Percentiles rank a stretch among this genome's conserved stretches.
Conservation (phyloP, 2,329 filamentous ascomycete genomes). For the Stagonosporopsis cucurbitacearum region DNA sequence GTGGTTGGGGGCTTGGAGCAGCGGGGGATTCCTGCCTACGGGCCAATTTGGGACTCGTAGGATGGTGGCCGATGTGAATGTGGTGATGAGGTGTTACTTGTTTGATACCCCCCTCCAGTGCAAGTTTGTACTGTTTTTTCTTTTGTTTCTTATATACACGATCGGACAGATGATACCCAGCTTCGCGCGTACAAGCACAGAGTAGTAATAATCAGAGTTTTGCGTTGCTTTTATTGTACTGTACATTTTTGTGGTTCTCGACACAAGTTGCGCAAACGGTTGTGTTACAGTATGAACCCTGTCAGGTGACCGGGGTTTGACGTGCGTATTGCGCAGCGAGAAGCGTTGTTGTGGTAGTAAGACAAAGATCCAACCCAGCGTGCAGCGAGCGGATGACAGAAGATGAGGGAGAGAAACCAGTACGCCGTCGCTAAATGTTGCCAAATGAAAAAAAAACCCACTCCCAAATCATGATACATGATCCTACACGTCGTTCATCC, state of each 20-base stretch:
- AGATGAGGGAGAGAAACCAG: constrained; percentile 23
- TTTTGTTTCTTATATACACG: not conserved
- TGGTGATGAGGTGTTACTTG: not conserved
- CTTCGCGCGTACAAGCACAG: not conserved
- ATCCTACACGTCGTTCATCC: constrained; percentile 1
- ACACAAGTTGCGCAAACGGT: not conserved
- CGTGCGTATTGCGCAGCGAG: not conserved
- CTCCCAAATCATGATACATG: constrained; percentile 8
- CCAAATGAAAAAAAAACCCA: constrained; percentile 22
- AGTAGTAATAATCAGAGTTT: not conserved
- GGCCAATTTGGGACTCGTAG: constrained; percentile 74
- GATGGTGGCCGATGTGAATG: not conserved
- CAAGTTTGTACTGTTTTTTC: not conserved
- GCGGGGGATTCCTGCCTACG: constrained; percentile 70
- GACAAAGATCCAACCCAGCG: constrained; percentile 22
- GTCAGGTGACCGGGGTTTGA: not conserved
- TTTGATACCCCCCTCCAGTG: constrained; percentile 4
- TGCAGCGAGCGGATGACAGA: constrained; percentile 16
- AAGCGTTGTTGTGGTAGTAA: constrained; percentile 25
- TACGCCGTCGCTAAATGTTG: constrained; percentile 42
- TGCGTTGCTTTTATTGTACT: not conserved
- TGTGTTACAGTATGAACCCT: constrained; percentile 7
- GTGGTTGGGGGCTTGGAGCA: constrained; percentile 73
- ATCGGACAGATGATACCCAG: constrained; percentile 17
- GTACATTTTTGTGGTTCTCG: not conserved